Conservation (phyloP, 768 basidiomycete genomes). For the Lyophyllum atratum region DNA sequence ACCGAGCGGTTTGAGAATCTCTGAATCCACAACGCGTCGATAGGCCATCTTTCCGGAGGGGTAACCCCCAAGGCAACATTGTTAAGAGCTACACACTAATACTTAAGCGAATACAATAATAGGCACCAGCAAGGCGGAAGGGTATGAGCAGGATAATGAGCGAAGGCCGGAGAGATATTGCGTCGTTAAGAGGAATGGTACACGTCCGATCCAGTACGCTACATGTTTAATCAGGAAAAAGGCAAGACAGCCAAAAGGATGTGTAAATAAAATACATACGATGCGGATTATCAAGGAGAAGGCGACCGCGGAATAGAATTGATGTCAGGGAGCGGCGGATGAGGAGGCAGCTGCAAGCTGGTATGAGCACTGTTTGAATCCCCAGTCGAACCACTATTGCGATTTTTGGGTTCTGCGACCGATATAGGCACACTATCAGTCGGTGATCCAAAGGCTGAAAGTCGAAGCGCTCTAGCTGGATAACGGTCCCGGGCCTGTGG, state of each 20-base stretch:
- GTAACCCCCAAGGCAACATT: neutral
- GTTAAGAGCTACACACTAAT: neutral
- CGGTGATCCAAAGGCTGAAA: conserved; percentile 44
- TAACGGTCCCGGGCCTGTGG: conserved; percentile 32
- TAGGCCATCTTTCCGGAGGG: neutral
- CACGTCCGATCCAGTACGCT: neutral
- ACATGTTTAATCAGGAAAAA: neutral
- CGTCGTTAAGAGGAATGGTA: too few relatives aligned
- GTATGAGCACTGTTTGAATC: conserved; percentile 5
- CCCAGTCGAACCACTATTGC: conserved; percentile 41
- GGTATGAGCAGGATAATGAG: neutral
- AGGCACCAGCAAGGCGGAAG: neutral
- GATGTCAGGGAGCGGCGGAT: conserved; percentile 36
- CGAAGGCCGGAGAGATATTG: too few relatives aligned
- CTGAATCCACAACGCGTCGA: neutral
- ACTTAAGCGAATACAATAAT: neutral
- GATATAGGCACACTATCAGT: conserved; percentile 60
- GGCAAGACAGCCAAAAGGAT: neutral
- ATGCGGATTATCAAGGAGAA: neutral
- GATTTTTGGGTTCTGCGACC: conserved; percentile 54
- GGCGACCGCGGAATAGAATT: neutral
- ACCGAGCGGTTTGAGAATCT: conserved; percentile 6
- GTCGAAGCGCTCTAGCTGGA: conserved; percentile 34
- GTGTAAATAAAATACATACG: neutral
- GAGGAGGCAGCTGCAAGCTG: conserved; percentile 40